Base-by-base conservation (phyloP, 495 filamentous ascomycete species). In the Stereocaulon alpinum region DNA sequence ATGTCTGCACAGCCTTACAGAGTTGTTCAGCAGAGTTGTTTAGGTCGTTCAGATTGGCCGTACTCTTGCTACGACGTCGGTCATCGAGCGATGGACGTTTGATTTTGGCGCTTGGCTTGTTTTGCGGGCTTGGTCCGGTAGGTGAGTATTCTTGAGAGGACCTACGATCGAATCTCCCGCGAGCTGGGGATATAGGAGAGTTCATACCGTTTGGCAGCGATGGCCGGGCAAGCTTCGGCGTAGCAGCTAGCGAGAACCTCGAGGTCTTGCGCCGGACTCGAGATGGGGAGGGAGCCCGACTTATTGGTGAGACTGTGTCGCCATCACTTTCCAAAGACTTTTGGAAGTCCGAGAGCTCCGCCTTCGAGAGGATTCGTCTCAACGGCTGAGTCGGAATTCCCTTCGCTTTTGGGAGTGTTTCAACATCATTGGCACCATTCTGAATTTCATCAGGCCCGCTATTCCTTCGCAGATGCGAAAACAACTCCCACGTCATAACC, bases 401-500 rank as follows among this genome's bases (percentile, higher is more conserved):
- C 40, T 67, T 65, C 45, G 81, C 75, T 64, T 84, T 86, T 6
- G 71, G 65, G 2, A 82, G 77, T 1, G 78, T 68, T 20, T 76
- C 71, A 22, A 75, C 73, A 24, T 72, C 45, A 22, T 54, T 61
- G 14, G 54, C 72, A 24, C 71, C 45, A 22, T 43, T 59, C 14
- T 41, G 24, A 24, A 22, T 60, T 24, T 29, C 30, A 24, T 53
- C 27, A 10, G 43, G 30, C 40, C n/a, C 52, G 18, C 34, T 59
- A 42, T 55, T 14, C 22, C 24, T 66, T 49, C 34, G 63, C 15
- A 27, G n/a, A 42, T 18, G 54, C 37, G 43, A 40, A 40, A 53
- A 32, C 53, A 89, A 72, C 18, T 81, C 77, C 87, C 89, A 93
- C 22, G 90, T 83, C 86, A 93, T 93, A 56, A 93, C 82, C 3